A percentile compares a stretch with the other conserved stretches of the same genome.
These are phyloP conservation scores for Aspergillus costaricaensis DNA, from an alignment of 2,329 filamentous ascomycete species.

Conservation along the genomic window DNA sequence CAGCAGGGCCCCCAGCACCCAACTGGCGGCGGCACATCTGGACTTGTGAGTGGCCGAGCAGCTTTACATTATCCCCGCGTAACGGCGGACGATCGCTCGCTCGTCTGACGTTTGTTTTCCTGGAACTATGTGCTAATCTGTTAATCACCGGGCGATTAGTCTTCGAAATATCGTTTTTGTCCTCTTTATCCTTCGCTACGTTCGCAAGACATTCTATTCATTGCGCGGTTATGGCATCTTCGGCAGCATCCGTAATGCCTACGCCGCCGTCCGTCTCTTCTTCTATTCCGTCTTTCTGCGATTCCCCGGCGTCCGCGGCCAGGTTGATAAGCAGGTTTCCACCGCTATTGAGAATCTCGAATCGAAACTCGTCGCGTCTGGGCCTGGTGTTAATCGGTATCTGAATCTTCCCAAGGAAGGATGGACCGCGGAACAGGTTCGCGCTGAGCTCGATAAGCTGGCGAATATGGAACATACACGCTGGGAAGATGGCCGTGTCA, in stretches of 20 bases:
- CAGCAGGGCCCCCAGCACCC: constrained; percentile 34
- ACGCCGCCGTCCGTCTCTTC: constrained; percentile 68
- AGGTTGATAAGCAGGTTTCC: constrained; percentile 81
- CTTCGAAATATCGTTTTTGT: constrained; percentile 86
- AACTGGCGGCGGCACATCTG: constrained; percentile 42
- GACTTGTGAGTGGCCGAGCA: constrained; percentile 43
- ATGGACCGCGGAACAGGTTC: constrained; percentile 75
- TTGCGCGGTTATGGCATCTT: constrained; percentile 85
- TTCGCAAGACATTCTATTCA: constrained; percentile 77
- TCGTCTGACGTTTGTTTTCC: not conserved
- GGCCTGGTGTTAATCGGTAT: constrained; percentile 71
- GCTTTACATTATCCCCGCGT: not conserved
- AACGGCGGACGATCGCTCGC: not conserved
- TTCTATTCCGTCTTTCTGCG: constrained; percentile 84
- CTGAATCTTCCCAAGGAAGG: constrained; percentile 78
- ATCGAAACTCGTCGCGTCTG: constrained; percentile 75
- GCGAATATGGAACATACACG: constrained; percentile 87
- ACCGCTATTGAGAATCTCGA: constrained; percentile 80
- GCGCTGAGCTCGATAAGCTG: constrained; percentile 75
- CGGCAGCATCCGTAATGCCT: constrained; percentile 74
- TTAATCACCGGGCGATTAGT: constrained; percentile 46
- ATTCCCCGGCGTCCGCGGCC: constrained; percentile 79
- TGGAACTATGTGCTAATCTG: constrained; percentile 9
- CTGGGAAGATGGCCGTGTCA: constrained; percentile 95
- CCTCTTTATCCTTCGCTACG: constrained; percentile 81